Evolutionary conservation across 768 basidiomycete species (phyloP).

Genomic region (Leccinum longicurvipes): DNA sequence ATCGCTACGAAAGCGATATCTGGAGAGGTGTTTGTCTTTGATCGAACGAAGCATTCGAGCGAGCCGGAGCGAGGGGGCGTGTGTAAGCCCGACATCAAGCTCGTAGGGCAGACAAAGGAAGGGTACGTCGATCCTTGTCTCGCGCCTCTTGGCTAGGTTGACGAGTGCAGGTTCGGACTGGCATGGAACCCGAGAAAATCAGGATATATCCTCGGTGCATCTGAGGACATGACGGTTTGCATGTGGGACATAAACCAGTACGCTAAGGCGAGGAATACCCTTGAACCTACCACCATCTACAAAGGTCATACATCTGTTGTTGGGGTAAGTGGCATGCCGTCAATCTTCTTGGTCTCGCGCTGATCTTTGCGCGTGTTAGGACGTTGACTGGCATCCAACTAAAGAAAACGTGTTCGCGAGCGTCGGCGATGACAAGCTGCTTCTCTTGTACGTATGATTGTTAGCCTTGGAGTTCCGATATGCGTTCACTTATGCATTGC

Average conservation of each 20-base stretch:
- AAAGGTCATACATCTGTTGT: conserved; percentile 90
- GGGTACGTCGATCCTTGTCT: conserved; percentile 55
- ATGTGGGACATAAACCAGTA: conserved; percentile 96
- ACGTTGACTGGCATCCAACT: conserved; percentile 92
- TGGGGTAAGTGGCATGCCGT: conserved; percentile 54
- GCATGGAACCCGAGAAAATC: conserved; percentile 85
- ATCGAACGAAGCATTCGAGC: conserved; percentile 93
- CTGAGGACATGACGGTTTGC: conserved; percentile 94
- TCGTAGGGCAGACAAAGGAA: conserved; percentile 89
- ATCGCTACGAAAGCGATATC: conserved; percentile 92
- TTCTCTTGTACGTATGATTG: conserved; percentile 71
- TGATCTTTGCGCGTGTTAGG: conserved; percentile 43
- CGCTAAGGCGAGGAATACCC: conserved; percentile 65
- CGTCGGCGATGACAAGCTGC: conserved; percentile 92
- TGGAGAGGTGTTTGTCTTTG: conserved; percentile 93
- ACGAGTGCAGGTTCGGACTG: conserved; percentile 75
- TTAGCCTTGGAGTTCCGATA: background rate
- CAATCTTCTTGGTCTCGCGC: background rate
- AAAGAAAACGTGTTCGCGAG: conserved; percentile 87
- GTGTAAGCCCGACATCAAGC: conserved; percentile 86
- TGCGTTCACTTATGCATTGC: conserved; percentile 1
- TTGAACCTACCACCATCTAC: conserved; percentile 86
- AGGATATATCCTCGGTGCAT: conserved; percentile 87
- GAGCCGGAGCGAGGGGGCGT: conserved; percentile 83
- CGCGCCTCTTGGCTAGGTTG: conserved; percentile 2